phyloP scores from a whole-genome alignment of 2,329 filamentous ascomycete genomes.

The Macroventuria anomochaeta region DNA sequence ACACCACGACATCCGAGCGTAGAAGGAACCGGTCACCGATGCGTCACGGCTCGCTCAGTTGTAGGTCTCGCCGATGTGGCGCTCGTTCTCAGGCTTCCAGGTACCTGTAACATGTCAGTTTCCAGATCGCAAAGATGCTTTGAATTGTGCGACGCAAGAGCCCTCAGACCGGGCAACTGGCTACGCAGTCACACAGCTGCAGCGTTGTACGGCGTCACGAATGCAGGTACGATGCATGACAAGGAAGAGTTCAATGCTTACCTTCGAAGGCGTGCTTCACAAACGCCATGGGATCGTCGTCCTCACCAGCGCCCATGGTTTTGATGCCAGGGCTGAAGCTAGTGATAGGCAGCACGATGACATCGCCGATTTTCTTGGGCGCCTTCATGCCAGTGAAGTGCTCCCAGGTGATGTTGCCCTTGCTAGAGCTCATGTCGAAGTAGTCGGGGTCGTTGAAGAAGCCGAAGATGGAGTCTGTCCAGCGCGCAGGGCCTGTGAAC shows the following conservation, averaged over 20 bases:
- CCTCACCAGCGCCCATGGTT: slow-evolving; percentile 89
- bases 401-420: slow-evolving; percentile 78
- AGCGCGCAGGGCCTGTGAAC: slow-evolving; percentile 90
- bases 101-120: slow-evolving; percentile 42
- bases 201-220: not conserved
- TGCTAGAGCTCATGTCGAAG: slow-evolving; percentile 78
- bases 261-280: slow-evolving; percentile 97
- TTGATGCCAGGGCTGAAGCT: slow-evolving; percentile 94
- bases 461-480: slow-evolving; percentile 90
- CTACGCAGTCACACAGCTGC: slow-evolving; percentile 1
- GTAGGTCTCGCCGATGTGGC: slow-evolving; percentile 46
- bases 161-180: slow-evolving; percentile 2
- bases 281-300: slow-evolving; percentile 94
- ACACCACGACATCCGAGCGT: not conserved
- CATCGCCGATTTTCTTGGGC: slow-evolving; percentile 88
- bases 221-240: slow-evolving; percentile 7
- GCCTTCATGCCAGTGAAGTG: slow-evolving; percentile 88
- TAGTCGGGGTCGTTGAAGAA: slow-evolving; percentile 93
- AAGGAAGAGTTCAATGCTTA: slow-evolving; percentile 53
- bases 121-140: slow-evolving; percentile 2
- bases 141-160: slow-evolving; percentile 9
- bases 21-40: not conserved
- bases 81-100: slow-evolving; percentile 46
- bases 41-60: slow-evolving; percentile 23
- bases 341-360: slow-evolving; percentile 92